Percentiles rank a stretch among this genome's conserved stretches.
Conservation (phyloP, 306 rosid species). For the Sindora glabra region DNA sequence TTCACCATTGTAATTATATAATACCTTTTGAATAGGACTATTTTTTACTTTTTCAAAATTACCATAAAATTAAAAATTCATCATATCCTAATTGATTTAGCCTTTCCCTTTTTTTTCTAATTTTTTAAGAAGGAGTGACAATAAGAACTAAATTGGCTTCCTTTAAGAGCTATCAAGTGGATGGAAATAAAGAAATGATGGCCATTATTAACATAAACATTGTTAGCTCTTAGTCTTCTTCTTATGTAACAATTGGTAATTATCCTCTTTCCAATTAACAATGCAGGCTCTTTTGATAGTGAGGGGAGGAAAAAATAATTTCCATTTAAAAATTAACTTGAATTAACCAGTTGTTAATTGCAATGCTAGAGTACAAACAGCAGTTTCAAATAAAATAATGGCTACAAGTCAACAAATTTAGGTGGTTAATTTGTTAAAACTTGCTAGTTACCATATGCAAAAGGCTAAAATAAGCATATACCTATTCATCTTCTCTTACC, state of each 20-base stretch:
- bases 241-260: constrained; percentile 84
- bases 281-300: not conserved
- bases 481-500: constrained; percentile 99
- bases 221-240: constrained; percentile 85
- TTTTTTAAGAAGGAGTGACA: constrained; percentile 86
- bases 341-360: constrained; percentile 90
- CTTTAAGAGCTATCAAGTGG: constrained; percentile 86
- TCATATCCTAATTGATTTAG: not conserved
- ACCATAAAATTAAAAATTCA: no score
- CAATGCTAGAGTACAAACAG: constrained; percentile 85
- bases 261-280: constrained; percentile 7
- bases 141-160: constrained; percentile 95
- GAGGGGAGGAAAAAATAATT: constrained; percentile 4
- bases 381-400: constrained; percentile 78
- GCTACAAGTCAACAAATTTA: constrained; percentile 53
- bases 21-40: no score
- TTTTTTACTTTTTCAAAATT: no score
- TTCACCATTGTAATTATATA: no score
- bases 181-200: constrained; percentile 99
- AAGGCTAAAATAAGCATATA: constrained; percentile 45
- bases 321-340: constrained; percentile 9
- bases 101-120: not conserved
- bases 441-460: constrained; percentile 21
- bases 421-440: constrained; percentile 42
- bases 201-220: constrained; percentile 95